Base-by-base conservation (phyloP, 441 rosid genomes). In the Euphorbia corollata region DNA sequence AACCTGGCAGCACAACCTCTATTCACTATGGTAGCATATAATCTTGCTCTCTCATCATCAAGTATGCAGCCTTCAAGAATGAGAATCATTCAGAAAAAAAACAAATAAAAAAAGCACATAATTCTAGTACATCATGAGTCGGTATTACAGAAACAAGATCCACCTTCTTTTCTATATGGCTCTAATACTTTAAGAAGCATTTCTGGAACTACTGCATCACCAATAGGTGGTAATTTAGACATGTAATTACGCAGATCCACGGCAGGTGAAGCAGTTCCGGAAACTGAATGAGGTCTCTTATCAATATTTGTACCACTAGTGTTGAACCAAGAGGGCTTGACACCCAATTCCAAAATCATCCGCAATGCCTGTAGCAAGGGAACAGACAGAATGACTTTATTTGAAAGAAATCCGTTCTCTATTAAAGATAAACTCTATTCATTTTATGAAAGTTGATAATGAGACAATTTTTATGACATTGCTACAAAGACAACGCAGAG, bases 301-400 rank as follows among this genome's bases (percentile, higher is more conserved):
- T 82, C 82, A 70, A 91, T 80, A 69, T 73, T 67, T 51, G 89
- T 89, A 66, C 99, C 83, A 77, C 81, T 74, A 59, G 97, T 86
- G 82, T 94, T 94, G 78, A 94, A 94, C 97, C 97, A 94, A 71
- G 96, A 89, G 63, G 97, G 90, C 73, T 87, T 85, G 65, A 94
- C 99, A 73, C 99, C 99, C 79, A 94, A 80, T 74, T 94, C 96
- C 82, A 94, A 82, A 75, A 94, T 88, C 97, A 94, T 89, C 74
- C 88, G 88, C 76, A 94, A 77, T 62, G 97, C 99, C 99, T 94
- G 78, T 73, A 76, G 68, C 51, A 69, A 73, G 68, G 19, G 74
- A 79, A 63, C 23, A 53, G 54, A 66, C 54, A 54, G 64, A 73
- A 36, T 9, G 20, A 3, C 47, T 36, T 23, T 32, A 19, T 43